phyloP scores from a whole-genome alignment of 352 stramenopile genomes.

The Phytophthora cactorum region DNA sequence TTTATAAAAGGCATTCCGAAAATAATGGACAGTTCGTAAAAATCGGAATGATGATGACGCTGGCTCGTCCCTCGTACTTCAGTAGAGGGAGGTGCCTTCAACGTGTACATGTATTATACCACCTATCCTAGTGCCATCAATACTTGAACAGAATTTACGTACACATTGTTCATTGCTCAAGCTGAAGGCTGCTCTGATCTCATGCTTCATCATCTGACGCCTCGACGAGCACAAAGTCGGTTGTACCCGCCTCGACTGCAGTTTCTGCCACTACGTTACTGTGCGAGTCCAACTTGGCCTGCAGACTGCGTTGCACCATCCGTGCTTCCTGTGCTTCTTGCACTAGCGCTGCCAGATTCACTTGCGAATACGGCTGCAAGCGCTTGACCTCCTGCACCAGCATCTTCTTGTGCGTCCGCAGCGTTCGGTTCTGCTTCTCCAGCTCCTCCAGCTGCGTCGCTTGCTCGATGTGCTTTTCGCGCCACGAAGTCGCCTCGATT shows the following conservation, averaged over 20 bases:
- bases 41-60: constrained; percentile 6
- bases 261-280: neutral
- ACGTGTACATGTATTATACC: constrained; percentile 2
- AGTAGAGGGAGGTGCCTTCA: constrained; percentile 7
- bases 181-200: neutral
- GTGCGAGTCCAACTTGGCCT: constrained; percentile 49
- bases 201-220: constrained; percentile 19
- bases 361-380: constrained; percentile 67
- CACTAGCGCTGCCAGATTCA: constrained; percentile 65
- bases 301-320: constrained; percentile 77
- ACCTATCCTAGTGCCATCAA: constrained; percentile 6
- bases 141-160: constrained; percentile 1
- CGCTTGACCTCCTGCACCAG: constrained; percentile 76
- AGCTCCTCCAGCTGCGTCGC: constrained; percentile 27
- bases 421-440: constrained; percentile 42
- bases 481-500: constrained; percentile 36
- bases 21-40: neutral
- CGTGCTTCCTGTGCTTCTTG: constrained; percentile 74
- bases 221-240: constrained; percentile 43
- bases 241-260: neutral
- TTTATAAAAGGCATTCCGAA: neutral
- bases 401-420: constrained; percentile 63
- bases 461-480: constrained; percentile 32
- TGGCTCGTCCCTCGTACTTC: constrained; percentile 1
- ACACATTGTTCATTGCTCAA: neutral